phyloP scores from a whole-genome alignment of 352 stramenopile species.

The Lagenidium sp. region DNA sequence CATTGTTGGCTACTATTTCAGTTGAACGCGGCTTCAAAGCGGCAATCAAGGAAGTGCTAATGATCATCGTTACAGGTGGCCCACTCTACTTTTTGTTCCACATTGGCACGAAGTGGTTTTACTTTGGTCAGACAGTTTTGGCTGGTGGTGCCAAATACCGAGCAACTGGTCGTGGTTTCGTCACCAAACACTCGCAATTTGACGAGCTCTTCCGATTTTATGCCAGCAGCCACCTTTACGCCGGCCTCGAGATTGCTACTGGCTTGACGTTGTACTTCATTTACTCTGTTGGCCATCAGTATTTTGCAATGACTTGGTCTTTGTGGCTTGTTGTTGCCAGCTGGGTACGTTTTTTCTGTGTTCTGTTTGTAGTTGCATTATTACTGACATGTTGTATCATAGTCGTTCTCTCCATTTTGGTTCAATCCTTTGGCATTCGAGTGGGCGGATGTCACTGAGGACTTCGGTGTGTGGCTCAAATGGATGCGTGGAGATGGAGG shows the following conservation, averaged over 20 bases:
- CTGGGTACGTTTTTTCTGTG: slow-evolving; percentile 37
- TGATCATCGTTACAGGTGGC: slow-evolving; percentile 96
- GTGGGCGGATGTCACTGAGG: slow-evolving; percentile 82
- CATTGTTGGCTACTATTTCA: slow-evolving; percentile 95
- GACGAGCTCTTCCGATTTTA: slow-evolving; percentile 99
- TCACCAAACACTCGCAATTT: slow-evolving; percentile 97
- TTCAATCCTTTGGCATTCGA: slow-evolving; percentile 96
- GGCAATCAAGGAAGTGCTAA: slow-evolving; percentile 88
- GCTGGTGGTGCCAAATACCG: slow-evolving; percentile 98
- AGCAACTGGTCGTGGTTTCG: slow-evolving; percentile 96
- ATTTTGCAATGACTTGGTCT: slow-evolving; percentile 96
- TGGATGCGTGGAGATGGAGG: slow-evolving; percentile 86
- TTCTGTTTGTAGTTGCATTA: not conserved
- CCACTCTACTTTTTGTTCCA: slow-evolving; percentile 99
- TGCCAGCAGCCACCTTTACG: slow-evolving; percentile 95
- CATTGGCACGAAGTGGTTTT: slow-evolving; percentile 99
- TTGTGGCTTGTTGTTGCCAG: slow-evolving; percentile 93
- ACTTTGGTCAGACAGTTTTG: slow-evolving; percentile 98
- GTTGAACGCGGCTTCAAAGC: slow-evolving; percentile 97
- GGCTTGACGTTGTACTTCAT: slow-evolving; percentile 92
- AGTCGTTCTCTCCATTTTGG: slow-evolving; percentile 90
- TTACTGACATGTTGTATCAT: slow-evolving; percentile 2
- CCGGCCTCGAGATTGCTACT: slow-evolving; percentile 88
- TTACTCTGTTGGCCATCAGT: slow-evolving; percentile 93
- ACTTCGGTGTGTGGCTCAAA: slow-evolving; percentile 60